Conservation (phyloP, 371 early-diverging fungal species). For the Aphelidium insulamus region DNA sequence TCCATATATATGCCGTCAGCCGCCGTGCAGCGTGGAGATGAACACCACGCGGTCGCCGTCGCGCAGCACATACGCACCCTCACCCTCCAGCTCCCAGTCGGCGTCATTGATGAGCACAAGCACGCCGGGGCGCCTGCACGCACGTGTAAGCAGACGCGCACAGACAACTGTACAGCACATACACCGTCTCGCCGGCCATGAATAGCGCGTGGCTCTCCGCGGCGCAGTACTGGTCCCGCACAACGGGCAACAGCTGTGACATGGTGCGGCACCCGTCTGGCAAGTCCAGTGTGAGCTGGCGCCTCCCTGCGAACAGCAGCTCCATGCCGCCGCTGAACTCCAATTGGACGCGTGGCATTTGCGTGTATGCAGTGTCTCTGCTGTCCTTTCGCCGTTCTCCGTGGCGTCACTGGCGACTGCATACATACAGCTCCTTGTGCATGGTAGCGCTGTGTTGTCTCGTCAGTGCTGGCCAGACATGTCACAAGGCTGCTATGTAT, state of each 20-base stretch:
- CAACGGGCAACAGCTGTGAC: slow-evolving; percentile 18
- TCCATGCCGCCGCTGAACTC: slow-evolving; percentile 76
- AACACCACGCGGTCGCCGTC: slow-evolving; percentile 65
- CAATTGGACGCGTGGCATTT: too few species aligned
- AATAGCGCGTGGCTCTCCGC: slow-evolving; percentile 69
- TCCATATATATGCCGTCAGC: too few species aligned
- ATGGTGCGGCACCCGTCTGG: slow-evolving; percentile 15
- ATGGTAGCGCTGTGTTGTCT: too few species aligned
- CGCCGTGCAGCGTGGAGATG: slow-evolving; percentile 90
- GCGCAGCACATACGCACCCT: slow-evolving; percentile 49
- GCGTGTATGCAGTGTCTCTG: too few species aligned
- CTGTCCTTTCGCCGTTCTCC: too few species aligned
- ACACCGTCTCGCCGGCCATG: slow-evolving; percentile 59
- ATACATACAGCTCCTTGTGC: too few species aligned
- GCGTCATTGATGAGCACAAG: slow-evolving; percentile 79
- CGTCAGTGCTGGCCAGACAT: too few species aligned
- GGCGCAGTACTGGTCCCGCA: slow-evolving; percentile 46
- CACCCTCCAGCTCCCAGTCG: slow-evolving; percentile 92
- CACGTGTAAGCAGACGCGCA: neutral
- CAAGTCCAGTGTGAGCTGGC: slow-evolving; percentile 23
- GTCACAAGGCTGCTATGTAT: too few species aligned
- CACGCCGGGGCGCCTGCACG: slow-evolving; percentile 67
- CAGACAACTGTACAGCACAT: slow-evolving; percentile 8
- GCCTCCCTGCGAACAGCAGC: slow-evolving; percentile 56
- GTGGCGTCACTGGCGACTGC: too few species aligned